Conservation (phyloP, 192 early-diverging fungal species). For the Borealophlyctis nickersoniae region DNA sequence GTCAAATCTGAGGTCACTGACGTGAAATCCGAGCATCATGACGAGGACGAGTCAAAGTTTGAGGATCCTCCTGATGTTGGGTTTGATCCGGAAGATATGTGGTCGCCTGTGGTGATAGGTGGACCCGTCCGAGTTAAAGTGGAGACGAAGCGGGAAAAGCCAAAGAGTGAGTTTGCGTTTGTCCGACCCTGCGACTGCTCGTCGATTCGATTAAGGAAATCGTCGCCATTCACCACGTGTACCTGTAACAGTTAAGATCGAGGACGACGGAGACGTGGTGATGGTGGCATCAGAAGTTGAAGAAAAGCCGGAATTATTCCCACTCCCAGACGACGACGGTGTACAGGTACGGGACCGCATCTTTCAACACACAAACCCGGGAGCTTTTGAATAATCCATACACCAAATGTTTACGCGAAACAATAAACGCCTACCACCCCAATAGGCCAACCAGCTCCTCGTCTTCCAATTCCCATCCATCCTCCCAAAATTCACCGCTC, state of each 20-base stretch:
- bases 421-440: too few relatives aligned
- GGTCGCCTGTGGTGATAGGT: slow-evolving; percentile 25
- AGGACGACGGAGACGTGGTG: slow-evolving; percentile 13
- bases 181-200: too few relatives aligned
- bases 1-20: neutral
- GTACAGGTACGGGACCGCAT: too few relatives aligned
- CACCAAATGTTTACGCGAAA: too few relatives aligned
- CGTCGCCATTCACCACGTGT: neutral
- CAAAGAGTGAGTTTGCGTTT: neutral
- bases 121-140: neutral
- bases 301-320: slow-evolving; percentile 1
- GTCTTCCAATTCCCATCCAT: slow-evolving; percentile 64
- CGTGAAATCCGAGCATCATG: slow-evolving; percentile 9
- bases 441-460: slow-evolving; percentile 41
- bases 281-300: neutral
- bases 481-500: slow-evolving; percentile 50
- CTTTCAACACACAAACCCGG: too few relatives aligned
- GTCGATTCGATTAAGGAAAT: too few relatives aligned
- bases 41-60: slow-evolving; percentile 1
- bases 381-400: too few relatives aligned
- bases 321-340: neutral
- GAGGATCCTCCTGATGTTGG: slow-evolving; percentile 10
- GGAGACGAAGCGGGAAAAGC: slow-evolving; percentile 8
- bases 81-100: slow-evolving; percentile 22
- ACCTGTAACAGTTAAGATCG: neutral